Conservation (phyloP, 179 eudicot genomes). For the Dionaea muscipula region DNA sequence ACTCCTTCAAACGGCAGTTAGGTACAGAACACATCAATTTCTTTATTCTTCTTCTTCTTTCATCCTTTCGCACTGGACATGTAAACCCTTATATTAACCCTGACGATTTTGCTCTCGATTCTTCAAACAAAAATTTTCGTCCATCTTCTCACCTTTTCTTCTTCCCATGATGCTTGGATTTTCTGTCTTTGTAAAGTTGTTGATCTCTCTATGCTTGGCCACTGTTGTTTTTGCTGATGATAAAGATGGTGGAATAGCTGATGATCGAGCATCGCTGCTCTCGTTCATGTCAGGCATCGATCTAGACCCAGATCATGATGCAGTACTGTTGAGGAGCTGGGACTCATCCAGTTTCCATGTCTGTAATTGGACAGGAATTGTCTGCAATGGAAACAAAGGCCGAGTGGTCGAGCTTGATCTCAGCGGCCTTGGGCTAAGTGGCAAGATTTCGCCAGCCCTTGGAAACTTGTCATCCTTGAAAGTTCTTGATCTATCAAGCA, state of each 20-base stretch:
- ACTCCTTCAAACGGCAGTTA: slow-evolving; percentile 45
- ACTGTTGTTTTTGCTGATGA: slow-evolving; percentile 8
- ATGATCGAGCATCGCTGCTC: slow-evolving; percentile 41
- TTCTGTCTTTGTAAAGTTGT: slow-evolving; percentile 19
- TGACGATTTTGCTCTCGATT: slow-evolving; percentile 10
- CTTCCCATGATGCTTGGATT: slow-evolving; percentile 16
- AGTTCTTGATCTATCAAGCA: slow-evolving; percentile 48
- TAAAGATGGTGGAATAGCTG: slow-evolving; percentile 21
- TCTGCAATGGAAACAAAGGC: slow-evolving; percentile 25
- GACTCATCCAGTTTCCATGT: slow-evolving; percentile 30
- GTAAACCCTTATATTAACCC: slow-evolving; percentile 8
- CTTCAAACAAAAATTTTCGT: slow-evolving; percentile 1
- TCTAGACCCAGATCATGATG: slow-evolving; percentile 38
- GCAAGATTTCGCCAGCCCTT: slow-evolving; percentile 51
- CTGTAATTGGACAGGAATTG: slow-evolving; percentile 61
- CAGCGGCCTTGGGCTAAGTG: slow-evolving; percentile 31
- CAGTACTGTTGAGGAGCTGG: slow-evolving; percentile 43
- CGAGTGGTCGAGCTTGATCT: slow-evolving; percentile 48
- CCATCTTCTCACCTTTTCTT: slow-evolving; percentile 2
- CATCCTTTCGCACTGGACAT: slow-evolving; percentile 3
- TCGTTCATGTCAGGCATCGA: slow-evolving; percentile 37
- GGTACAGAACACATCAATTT: slow-evolving; percentile 27
- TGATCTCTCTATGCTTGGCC: slow-evolving; percentile 12
- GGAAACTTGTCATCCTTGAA: slow-evolving; percentile 37
- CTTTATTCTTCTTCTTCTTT: slow-evolving; percentile 4